A percentile compares a stretch with the other conserved stretches of the same genome.
Conservation (phyloP, 208 protist species). For the Crithidia mellificae region DNA sequence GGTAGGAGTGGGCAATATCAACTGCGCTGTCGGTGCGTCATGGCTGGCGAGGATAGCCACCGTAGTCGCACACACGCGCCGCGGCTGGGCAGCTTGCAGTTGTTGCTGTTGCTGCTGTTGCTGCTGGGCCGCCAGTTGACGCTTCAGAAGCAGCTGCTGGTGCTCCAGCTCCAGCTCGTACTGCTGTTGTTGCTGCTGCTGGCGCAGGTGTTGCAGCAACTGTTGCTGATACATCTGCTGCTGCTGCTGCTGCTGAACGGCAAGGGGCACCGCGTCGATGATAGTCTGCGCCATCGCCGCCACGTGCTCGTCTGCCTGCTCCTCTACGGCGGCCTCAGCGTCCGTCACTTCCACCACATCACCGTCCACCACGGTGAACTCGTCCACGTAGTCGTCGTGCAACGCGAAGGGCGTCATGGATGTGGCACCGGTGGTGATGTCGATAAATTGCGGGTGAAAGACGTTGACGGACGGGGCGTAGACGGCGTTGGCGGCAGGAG, state of each 20-base stretch:
- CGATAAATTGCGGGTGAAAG: constrained; percentile 64
- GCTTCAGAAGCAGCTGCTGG: not conserved
- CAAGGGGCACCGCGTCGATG: not conserved
- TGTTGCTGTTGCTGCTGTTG: constrained; percentile 11
- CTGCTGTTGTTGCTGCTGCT: not conserved
- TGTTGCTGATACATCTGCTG: not conserved
- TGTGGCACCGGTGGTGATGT: constrained; percentile 46
- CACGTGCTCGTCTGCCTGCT: not conserved
- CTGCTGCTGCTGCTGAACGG: not conserved
- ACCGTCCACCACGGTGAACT: not conserved
- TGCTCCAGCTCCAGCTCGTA: not conserved
- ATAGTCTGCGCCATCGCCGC: constrained; percentile 15
- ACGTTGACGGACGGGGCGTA: constrained; percentile 41
- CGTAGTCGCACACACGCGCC: constrained; percentile 8
- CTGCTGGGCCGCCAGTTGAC: not conserved
- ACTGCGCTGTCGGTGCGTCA: constrained; percentile 15
- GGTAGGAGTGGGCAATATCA: not conserved
- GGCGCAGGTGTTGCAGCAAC: not conserved
- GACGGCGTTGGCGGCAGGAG: constrained; percentile 26
- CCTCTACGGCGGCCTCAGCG: not conserved
- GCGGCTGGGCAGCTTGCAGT: constrained; percentile 1
- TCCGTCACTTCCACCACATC: not conserved
- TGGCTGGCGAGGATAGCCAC: constrained; percentile 15
- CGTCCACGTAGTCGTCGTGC: constrained; percentile 23
- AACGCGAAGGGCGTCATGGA: constrained; percentile 62